A percentile compares a stretch with the other conserved stretches of the same genome.
Evolutionary conservation across 2,329 filamentous ascomycete genomes (phyloP).

Genomic region (Ascomycota sp.): DNA sequence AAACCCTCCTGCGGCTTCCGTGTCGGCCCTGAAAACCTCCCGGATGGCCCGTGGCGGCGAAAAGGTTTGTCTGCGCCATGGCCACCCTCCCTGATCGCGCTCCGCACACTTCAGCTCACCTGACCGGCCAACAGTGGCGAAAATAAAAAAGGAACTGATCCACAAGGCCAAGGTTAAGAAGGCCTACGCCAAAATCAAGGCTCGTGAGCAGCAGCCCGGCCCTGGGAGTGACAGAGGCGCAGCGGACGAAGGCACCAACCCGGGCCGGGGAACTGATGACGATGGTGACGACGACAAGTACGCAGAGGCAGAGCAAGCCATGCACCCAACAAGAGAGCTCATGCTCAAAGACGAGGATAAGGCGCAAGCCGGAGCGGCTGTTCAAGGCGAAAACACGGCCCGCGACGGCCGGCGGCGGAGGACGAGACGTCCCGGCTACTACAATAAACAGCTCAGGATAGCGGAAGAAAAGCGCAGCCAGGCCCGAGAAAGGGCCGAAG

Average conservation of each 20-base stretch:
- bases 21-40: conserved; percentile 75
- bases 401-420: conserved; percentile 15
- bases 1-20: conserved; percentile 53
- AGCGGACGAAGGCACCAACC: conserved; percentile 2
- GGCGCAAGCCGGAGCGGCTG: conserved; percentile 11
- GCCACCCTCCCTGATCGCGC: neutral
- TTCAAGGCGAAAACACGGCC: conserved; percentile 1
- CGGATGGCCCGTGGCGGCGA: conserved; percentile 70
- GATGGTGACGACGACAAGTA: conserved; percentile 3
- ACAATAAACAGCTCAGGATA: conserved; percentile 39
- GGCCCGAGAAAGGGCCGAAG: conserved; percentile 20
- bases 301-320: conserved; percentile 7
- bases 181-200: conserved; percentile 74
- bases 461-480: conserved; percentile 21
- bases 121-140: too few relatives aligned
- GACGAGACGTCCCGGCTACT: conserved; percentile 31
- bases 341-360: conserved; percentile 19
- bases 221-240: too few relatives aligned
- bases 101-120: neutral
- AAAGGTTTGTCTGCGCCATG: conserved; percentile 28
- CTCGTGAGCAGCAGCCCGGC: too few relatives aligned
- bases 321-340: conserved; percentile 18
- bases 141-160: conserved; percentile 78
- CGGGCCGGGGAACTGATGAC: neutral
- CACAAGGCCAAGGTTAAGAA: conserved; percentile 88